A percentile compares a stretch with the other conserved stretches of the same genome.
These are phyloP conservation scores for Arthrinium phaeospermum DNA, from an alignment of 2,329 filamentous ascomycete genomes.

Conservation along the genomic window DNA sequence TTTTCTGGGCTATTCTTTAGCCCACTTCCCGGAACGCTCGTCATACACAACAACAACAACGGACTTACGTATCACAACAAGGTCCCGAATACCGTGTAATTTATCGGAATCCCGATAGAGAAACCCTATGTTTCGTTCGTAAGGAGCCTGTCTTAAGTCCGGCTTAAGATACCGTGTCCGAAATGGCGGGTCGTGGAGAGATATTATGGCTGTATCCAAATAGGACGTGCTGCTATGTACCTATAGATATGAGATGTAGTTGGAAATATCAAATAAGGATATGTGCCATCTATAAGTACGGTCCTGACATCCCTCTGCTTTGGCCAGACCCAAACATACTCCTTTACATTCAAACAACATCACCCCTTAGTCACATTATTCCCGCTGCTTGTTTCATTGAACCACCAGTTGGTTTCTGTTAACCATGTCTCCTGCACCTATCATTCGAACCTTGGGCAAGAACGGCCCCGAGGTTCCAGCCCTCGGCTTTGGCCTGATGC, in stretches of 20 bases:
- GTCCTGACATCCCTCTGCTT: background rate
- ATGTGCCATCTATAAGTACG: too few species aligned
- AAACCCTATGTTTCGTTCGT: too few species aligned
- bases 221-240: too few species aligned
- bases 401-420: too few species aligned
- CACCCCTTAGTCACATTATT: too few species aligned
- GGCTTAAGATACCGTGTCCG: background rate
- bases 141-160: background rate
- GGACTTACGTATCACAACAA: background rate
- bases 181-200: background rate
- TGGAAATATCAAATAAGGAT: too few species aligned
- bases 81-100: background rate
- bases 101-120: background rate
- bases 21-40: background rate
- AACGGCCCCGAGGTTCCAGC: conserved; percentile 32
- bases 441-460: conserved; percentile 27
- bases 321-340: background rate
- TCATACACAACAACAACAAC: background rate
- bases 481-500: conserved; percentile 36
- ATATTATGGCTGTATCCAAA: too few species aligned
- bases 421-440: background rate
- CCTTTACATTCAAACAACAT: background rate
- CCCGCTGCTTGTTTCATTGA: too few species aligned
- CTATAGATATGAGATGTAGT: too few species aligned
- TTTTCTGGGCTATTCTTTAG: background rate